Conservation (phyloP, 768 basidiomycete genomes). For the Trametes villosa region DNA sequence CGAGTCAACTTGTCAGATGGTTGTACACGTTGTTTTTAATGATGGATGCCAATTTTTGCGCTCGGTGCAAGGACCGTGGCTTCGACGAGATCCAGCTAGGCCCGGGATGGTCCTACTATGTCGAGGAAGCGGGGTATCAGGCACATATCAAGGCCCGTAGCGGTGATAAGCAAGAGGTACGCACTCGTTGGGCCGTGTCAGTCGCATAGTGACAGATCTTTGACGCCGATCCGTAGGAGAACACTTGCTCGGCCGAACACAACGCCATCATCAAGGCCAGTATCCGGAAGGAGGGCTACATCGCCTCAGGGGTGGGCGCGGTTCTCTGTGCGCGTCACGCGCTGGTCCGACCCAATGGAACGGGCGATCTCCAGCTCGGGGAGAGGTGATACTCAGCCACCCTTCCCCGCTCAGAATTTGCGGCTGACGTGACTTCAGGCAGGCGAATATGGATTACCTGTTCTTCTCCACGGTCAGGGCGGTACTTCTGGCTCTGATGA, state of each 20-base stretch:
- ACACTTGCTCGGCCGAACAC: too few species aligned
- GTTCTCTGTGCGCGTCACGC: slow-evolving; percentile 14
- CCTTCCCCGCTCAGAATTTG: neutral
- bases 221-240: too few species aligned
- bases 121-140: neutral
- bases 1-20: neutral
- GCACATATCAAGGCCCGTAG: neutral
- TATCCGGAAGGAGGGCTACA: slow-evolving; percentile 5
- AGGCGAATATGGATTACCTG: slow-evolving; percentile 30
- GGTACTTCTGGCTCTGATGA: neutral
- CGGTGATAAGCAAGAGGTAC: neutral
- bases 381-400: neutral
- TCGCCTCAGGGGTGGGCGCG: slow-evolving; percentile 16
- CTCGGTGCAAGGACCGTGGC: neutral
- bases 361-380: neutral
- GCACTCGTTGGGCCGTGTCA: slow-evolving; percentile 1
- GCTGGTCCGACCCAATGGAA: neutral
- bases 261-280: slow-evolving; percentile 11
- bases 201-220: too few species aligned
- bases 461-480: slow-evolving; percentile 4
- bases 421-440: neutral
- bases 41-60: neutral
- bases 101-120: neutral
- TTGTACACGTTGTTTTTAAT: neutral
- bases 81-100: neutral